phyloP scores from a whole-genome alignment of 2,329 filamentous ascomycete genomes.

The Penicillium sp. region DNA sequence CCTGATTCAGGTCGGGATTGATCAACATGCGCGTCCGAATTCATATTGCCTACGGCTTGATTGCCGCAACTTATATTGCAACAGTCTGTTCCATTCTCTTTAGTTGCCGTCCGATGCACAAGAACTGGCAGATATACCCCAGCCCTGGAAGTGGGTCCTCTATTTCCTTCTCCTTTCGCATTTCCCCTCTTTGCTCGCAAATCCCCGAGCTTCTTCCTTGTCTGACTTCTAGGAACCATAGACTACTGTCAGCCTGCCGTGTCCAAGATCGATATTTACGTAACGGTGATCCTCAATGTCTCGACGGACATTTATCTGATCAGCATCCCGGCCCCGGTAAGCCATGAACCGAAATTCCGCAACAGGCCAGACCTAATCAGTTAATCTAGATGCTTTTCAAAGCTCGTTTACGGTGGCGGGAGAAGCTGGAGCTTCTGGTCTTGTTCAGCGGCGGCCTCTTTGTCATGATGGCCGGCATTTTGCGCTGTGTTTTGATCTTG shows the following conservation, averaged over 20 bases:
- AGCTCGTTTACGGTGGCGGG: conserved; percentile 48
- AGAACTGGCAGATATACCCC: conserved; percentile 60
- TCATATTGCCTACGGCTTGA: conserved; percentile 51
- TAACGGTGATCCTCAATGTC: conserved; percentile 54
- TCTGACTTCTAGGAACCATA: conserved; percentile 23
- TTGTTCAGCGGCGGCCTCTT: conserved; percentile 58
- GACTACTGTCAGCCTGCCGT: conserved; percentile 52
- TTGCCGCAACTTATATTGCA: conserved; percentile 51
- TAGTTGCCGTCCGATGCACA: conserved; percentile 53
- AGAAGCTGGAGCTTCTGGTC: conserved; percentile 53
- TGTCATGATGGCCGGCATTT: conserved; percentile 54
- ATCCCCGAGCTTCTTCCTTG: conserved; percentile 2
- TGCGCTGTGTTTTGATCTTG: conserved; percentile 54
- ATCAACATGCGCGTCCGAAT: conserved; percentile 47
- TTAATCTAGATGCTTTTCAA: conserved; percentile 52
- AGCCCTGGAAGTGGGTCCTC: conserved; percentile 53
- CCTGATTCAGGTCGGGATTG: conserved; percentile 36
- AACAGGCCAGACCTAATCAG: not conserved
- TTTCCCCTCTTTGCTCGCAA: not conserved
- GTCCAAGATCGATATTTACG: conserved; percentile 52
- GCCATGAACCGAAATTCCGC: not conserved
- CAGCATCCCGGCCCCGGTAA: conserved; percentile 56
- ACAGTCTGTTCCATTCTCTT: conserved; percentile 52
- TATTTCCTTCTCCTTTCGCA: not conserved
- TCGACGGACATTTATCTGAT: conserved; percentile 60